Base-by-base conservation (phyloP, 2,329 filamentous ascomycete species). In the Aureobasidium musti region DNA sequence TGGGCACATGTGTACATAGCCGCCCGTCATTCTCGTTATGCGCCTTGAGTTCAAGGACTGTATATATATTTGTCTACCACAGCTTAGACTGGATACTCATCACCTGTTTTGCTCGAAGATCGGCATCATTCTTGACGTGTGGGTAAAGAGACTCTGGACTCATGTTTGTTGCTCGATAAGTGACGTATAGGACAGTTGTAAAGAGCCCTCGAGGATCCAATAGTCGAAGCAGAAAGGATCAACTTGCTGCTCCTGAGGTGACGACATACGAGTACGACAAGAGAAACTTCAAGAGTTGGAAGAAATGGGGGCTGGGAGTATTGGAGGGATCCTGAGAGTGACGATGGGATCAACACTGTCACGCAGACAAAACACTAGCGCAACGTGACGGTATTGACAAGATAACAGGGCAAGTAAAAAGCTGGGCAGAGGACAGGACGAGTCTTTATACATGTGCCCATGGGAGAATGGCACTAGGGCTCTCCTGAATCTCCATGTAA, bases 61-160 rank as follows among this genome's bases (percentile, higher is more conserved):
- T 61, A 49, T n/a, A 49, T 47, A 61, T 49, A n/a, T 19, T 37
- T 49, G 57, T 49, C 13, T 37, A 37, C 8, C 43, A 49, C 11
- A 45, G 21, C 57, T 47, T 37, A 30, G 49, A 52, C 49, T 52
- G 26, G 49, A n/a, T 52, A 30, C 49, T 13, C 26, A 28, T 8
- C 26, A 50, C 47, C 4, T 33, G 8, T 33, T 26, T 7, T 33
- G 49, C 17, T 19, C 26, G 26, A 39, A 14, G 17, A 14, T 39
- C 13, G 35, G 17, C 17, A 39, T 17, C 8, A 7, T n/a, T 30
- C 14, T 50, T 26, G 6, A 1, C 14, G 26, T 10, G 7, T n/a
- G 7, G 26, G 3, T 26, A 13, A 7, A 33, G 19, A 53, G n/a
- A 23, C n/a, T 14, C 14, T 41, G 0, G 8, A 11, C 4, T 19